Percentiles rank a stretch among this genome's conserved stretches.
phyloP scores from a whole-genome alignment of 257 asterid species.

The Ilex asprella region DNA sequence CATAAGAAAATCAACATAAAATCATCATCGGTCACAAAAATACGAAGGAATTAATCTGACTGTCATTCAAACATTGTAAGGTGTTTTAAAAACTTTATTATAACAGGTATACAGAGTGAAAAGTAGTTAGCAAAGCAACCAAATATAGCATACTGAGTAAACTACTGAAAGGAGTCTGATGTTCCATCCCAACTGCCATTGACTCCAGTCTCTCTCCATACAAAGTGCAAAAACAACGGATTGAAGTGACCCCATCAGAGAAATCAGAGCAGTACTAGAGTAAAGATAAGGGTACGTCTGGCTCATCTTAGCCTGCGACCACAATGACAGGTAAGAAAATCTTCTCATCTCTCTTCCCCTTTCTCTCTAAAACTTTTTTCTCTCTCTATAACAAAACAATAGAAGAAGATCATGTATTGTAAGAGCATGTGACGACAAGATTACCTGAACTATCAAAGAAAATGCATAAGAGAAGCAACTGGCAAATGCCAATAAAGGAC shows the following conservation, averaged over 20 bases:
- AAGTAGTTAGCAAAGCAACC: too few species aligned
- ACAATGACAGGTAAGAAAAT: too few species aligned
- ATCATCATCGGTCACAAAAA: too few species aligned
- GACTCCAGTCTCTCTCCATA: constrained; percentile 35
- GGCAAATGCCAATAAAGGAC: constrained; percentile 38
- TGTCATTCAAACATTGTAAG: too few species aligned
- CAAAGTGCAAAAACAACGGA: constrained; percentile 41
- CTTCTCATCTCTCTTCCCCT: too few species aligned
- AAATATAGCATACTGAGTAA: constrained; percentile 33
- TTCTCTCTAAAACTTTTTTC: too few species aligned
- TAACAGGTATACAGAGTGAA: too few species aligned
- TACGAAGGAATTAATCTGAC: too few species aligned
- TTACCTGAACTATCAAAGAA: constrained; percentile 68
- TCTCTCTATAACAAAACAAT: too few species aligned
- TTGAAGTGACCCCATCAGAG: constrained; percentile 55
- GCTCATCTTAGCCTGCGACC: constrained; percentile 44
- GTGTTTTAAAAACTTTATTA: too few species aligned
- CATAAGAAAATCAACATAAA: too few species aligned
- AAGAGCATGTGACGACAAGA: not conserved
- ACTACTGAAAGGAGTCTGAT: constrained; percentile 42
- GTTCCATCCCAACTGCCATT: constrained; percentile 69
- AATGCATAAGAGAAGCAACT: constrained; percentile 44
- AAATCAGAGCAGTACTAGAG: constrained; percentile 65
- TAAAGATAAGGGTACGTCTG: constrained; percentile 54
- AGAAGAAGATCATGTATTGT: too few species aligned